phyloP scores from a whole-genome alignment of 257 asterid species.

The Coffea eugenioides region DNA sequence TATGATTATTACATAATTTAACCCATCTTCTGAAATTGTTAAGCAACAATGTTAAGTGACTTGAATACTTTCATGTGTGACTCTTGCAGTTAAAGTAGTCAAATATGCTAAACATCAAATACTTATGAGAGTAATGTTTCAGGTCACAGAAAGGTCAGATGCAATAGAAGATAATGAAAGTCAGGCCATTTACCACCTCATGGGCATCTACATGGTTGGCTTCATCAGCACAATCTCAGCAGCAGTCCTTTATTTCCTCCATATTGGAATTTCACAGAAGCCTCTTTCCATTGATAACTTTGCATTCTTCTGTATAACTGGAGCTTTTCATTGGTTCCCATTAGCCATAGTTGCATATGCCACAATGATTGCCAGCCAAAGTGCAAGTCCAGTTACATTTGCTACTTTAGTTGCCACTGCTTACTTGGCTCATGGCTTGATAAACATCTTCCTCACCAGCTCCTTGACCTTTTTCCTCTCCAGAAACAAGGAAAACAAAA shows the following conservation, averaged over 20 bases:
- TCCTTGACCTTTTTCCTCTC: constrained; percentile 30
- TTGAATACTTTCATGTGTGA: background rate
- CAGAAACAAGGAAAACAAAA: constrained; percentile 27
- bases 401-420: constrained; percentile 46
- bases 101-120: background rate
- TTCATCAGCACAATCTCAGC: constrained; percentile 58
- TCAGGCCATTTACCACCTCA: constrained; percentile 42
- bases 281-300: constrained; percentile 46
- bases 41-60: too few species aligned
- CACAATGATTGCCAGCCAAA: constrained; percentile 29
- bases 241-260: constrained; percentile 48
- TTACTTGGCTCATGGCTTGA: constrained; percentile 62
- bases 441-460: constrained; percentile 48
- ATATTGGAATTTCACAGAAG: constrained; percentile 29
- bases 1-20: background rate
- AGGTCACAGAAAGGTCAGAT: constrained; percentile 34
- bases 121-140: constrained; percentile 5
- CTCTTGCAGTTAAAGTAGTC: background rate
- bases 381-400: constrained; percentile 40
- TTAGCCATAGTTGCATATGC: constrained; percentile 54
- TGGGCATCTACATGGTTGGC: constrained; percentile 65
- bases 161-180: constrained; percentile 18
- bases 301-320: constrained; percentile 52
- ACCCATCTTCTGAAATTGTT: background rate
- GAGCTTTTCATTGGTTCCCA: constrained; percentile 86